These are phyloP conservation scores for Pulicaria dysenterica DNA, from an alignment of 129 eudicot species.

Conservation along the genomic window DNA sequence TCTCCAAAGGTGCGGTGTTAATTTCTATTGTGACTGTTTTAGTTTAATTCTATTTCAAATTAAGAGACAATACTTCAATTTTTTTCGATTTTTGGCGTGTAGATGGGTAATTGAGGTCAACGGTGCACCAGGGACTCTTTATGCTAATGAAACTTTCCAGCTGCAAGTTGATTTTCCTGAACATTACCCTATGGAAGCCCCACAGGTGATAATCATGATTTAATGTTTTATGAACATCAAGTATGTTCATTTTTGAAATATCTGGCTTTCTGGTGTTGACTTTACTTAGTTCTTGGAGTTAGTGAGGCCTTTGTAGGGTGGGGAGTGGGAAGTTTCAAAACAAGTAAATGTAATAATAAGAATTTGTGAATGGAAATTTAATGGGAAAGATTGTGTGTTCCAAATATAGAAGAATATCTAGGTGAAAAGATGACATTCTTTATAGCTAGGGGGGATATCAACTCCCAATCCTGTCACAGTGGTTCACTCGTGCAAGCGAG, in stretches of 20 bases:
- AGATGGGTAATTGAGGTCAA: constrained; percentile 90
- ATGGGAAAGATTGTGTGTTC: background rate
- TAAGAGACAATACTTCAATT: background rate
- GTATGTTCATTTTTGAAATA: background rate
- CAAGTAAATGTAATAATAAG: constrained; percentile 5
- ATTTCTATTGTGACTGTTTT: background rate
- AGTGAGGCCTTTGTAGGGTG: too few species aligned
- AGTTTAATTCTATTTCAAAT: constrained; percentile 14
- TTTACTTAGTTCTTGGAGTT: background rate
- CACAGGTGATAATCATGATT: constrained; percentile 53
- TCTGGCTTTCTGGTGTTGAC: background rate
- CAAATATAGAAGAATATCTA: background rate
- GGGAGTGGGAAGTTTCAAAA: background rate
- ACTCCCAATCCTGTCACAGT: background rate
- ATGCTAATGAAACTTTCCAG: constrained; percentile 68
- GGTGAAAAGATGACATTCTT: background rate
- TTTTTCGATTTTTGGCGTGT: background rate
- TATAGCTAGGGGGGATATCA: background rate
- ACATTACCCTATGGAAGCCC: constrained; percentile 94
- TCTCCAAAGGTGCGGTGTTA: constrained; percentile 60
- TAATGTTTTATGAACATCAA: too few species aligned
- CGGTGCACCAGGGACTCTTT: constrained; percentile 84
- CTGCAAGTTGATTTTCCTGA: constrained; percentile 93
- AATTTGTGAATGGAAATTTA: background rate
- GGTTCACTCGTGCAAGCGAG: background rate